Evolutionary conservation across 2,329 filamentous ascomycete species (phyloP).

Genomic region (Pezicula carpinea): DNA sequence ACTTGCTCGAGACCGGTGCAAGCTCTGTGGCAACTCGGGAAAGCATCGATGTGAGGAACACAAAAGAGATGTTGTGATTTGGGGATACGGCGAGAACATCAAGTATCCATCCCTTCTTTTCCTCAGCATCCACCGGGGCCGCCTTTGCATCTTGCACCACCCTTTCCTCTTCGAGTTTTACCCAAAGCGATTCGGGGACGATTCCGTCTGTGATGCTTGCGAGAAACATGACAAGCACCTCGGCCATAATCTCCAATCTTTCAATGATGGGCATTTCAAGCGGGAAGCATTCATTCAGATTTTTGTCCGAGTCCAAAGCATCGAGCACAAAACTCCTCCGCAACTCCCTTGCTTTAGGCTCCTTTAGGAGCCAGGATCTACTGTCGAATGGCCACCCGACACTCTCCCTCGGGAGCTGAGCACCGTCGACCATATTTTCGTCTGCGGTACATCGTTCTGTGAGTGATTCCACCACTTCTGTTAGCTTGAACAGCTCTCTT

Average conservation of each 20-base stretch:
- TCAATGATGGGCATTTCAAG: constrained; percentile 58
- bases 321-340: constrained; percentile 42
- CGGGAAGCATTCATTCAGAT: constrained; percentile 57
- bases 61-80: constrained; percentile 82
- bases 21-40: constrained; percentile 53
- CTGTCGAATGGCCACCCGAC: constrained; percentile 55
- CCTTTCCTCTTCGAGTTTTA: constrained; percentile 57
- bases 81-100: constrained; percentile 69
- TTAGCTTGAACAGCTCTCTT: constrained; percentile 83
- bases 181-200: constrained; percentile 66
- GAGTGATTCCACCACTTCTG: constrained; percentile 65
- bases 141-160: constrained; percentile 37
- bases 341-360: constrained; percentile 28
- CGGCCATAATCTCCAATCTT: constrained; percentile 70
- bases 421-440: constrained; percentile 55
- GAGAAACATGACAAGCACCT: constrained; percentile 71
- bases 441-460: constrained; percentile 55
- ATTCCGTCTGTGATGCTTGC: constrained; percentile 73
- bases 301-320: constrained; percentile 67
- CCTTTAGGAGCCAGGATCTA: constrained; percentile 28
- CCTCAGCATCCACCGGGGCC: constrained; percentile 40
- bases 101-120: constrained; percentile 58
- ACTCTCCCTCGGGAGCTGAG: constrained; percentile 44
- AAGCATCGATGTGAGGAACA: constrained; percentile 79
- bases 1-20: constrained; percentile 31